Evolutionary conservation across 495 filamentous ascomycete genomes (phyloP).

Genomic region (Zalerion maritima): DNA sequence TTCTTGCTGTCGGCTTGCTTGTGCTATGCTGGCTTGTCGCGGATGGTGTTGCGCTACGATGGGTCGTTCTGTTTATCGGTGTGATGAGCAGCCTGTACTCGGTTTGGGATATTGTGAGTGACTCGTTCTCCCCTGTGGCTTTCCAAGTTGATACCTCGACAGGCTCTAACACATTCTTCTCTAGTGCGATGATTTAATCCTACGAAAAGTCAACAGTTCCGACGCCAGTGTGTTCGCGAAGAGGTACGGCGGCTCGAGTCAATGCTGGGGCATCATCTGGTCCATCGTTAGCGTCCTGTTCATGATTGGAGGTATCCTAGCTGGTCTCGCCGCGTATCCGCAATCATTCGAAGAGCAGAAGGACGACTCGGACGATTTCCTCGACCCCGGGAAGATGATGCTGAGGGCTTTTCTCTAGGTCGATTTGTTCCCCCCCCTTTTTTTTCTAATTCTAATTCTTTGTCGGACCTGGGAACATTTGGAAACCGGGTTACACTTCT

Average conservation of each 20-base stretch:
- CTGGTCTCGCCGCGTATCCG: constrained; percentile 61
- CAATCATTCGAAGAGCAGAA: constrained; percentile 48
- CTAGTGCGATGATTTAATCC: constrained; percentile 65
- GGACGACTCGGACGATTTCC: constrained; percentile 51
- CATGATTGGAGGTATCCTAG: constrained; percentile 57
- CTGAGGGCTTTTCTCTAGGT: no score
- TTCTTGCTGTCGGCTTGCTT: constrained; percentile 53
- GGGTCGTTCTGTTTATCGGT: constrained; percentile 67
- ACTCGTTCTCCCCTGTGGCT: neutral
- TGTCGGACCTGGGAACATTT: no score
- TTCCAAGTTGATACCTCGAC: constrained; percentile 6
- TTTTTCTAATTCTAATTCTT: no score
- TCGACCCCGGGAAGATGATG: no score
- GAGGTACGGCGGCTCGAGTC: constrained; percentile 62
- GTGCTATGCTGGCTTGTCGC: constrained; percentile 70
- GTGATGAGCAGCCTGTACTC: constrained; percentile 67
- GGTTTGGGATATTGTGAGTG: constrained; percentile 69
- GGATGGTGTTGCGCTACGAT: constrained; percentile 56
- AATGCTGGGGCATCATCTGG: constrained; percentile 74
- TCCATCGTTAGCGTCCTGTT: constrained; percentile 53
- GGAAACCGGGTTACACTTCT: no score
- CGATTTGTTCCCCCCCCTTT: no score
- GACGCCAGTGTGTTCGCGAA: constrained; percentile 72
- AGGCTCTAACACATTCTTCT: no score
- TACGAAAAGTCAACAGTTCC: constrained; percentile 66